These are phyloP conservation scores for Miscanthus lutarioriparius DNA, from an alignment of 176 grass and related monocot genomes.

Conservation along the genomic window DNA sequence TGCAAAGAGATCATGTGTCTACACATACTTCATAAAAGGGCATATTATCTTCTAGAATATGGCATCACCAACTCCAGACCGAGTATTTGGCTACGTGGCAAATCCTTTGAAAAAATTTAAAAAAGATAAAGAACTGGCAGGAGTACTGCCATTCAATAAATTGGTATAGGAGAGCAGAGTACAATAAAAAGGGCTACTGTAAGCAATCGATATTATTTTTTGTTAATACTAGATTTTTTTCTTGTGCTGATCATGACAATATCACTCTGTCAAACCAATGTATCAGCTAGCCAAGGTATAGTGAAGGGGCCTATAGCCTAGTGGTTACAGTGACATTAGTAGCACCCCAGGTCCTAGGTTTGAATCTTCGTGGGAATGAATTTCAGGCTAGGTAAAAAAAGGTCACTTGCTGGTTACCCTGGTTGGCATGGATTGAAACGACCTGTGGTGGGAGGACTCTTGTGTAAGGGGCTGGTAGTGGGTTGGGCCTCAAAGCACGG, in stretches of 20 bases:
- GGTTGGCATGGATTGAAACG: no score
- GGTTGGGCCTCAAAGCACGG: no score
- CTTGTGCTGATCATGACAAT: neutral
- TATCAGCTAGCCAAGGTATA: neutral
- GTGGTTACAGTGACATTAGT: no score
- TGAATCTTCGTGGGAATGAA: no score
- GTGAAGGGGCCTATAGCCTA: no score
- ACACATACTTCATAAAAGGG: neutral
- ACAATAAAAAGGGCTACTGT: neutral
- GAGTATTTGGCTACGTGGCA: neutral
- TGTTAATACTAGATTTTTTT: neutral
- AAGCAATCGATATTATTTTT: neutral
- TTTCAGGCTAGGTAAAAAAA: no score
- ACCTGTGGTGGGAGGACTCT: no score
- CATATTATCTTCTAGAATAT: conserved; percentile 5
- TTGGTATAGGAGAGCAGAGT: neutral
- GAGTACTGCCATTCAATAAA: neutral
- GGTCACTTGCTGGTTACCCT: no score
- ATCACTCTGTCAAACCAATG: neutral
- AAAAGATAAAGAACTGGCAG: neutral
- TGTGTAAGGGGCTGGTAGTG: no score
- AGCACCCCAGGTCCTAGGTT: no score
- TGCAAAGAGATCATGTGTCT: neutral
- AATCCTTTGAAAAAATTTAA: neutral
- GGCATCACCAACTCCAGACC: neutral